Evolutionary conservation across 2,329 filamentous ascomycete genomes (phyloP), one percentile per base, ranked within the genome.

Genomic region (Hymenoscyphus linearis): DNA sequence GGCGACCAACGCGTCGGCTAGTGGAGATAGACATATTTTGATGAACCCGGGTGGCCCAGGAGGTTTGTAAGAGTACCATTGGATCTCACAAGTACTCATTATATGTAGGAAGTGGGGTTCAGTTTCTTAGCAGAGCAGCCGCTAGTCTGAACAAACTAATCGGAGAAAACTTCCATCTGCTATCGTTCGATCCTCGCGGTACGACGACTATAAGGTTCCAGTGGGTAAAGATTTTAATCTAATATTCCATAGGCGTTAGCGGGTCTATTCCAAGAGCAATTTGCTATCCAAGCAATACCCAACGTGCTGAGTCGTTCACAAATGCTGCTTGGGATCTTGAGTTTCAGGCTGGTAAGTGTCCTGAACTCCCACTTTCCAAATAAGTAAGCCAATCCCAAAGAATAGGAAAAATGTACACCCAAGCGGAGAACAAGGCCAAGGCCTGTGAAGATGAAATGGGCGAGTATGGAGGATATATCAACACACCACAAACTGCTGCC

Each of bases 31-130:
- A 53, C 79, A 78, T 55, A 66, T 82, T 18, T 66, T 82, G 0
- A 67, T 80, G 14, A 81, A 81, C 62, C 78, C 79, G 0, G 79
- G 79, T 50, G 79, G 80, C 0, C 80, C 80, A 0, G 80, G 79
- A 6, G 78, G 64, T 58, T 57, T 52, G 54, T 58, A 16, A 36
- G 54, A 25, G 6, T n/a, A 14, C n/a, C 26, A 18, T 14, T 18
- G 26, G 26, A 57, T 2, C 4, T 47, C 2, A 18, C 7, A 47
- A 22, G 22, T 22, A 22, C 40, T 47, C 7, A 47, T 47, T 3
- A 9, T 47, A 22, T 16, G 4, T 22, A 47, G 40, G 40, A 18
- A 47, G 40, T 12, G 40, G 40, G 7, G 31, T n/a, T 35, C 18
- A 50, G 36, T 40, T 50, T 55, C 52, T 80, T 1, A 69, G 74